A percentile compares a stretch with the other conserved stretches of the same genome.
Evolutionary conservation across 2,329 filamentous ascomycete genomes (phyloP).

Genomic region (Xylariaceae sp.): DNA sequence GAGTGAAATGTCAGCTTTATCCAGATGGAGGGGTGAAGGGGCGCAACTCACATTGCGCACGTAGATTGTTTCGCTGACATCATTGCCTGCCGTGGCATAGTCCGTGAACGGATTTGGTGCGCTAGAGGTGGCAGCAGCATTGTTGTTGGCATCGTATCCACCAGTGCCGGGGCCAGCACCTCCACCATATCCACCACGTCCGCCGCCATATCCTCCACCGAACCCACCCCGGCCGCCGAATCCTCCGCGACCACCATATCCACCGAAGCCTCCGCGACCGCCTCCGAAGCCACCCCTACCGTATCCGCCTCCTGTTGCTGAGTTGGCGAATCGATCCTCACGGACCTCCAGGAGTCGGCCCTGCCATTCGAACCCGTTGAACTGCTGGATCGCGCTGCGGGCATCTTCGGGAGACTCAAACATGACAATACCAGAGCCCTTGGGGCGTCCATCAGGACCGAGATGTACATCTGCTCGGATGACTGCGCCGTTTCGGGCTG

Average conservation of each 20-base stretch:
- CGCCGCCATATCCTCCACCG: constrained; percentile 40
- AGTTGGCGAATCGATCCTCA: constrained; percentile 85
- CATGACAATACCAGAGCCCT: constrained; percentile 94
- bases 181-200: constrained; percentile 39
- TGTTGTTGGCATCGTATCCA: constrained; percentile 11
- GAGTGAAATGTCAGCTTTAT: constrained; percentile 20
- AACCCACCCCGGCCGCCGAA: constrained; percentile 42
- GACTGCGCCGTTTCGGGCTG: constrained; percentile 67
- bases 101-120: constrained; percentile 92
- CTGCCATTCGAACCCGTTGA: constrained; percentile 99
- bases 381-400: constrained; percentile 91
- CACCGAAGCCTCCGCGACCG: constrained; percentile 47
- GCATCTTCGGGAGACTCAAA: constrained; percentile 95
- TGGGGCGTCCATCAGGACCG: constrained; percentile 86
- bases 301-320: constrained; percentile 55
- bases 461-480: constrained; percentile 94
- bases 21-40: constrained; percentile 8
- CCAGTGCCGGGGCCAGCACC: constrained; percentile 17
- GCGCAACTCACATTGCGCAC: constrained; percentile 84
- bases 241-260: constrained; percentile 42
- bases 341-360: constrained; percentile 89
- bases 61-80: constrained; percentile 81
- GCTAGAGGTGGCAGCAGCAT: constrained; percentile 38
- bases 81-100: constrained; percentile 80
- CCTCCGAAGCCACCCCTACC: constrained; percentile 47